Evolutionary conservation across 352 stramenopile species (phyloP).

Genomic region (Plasmopara halstedii): DNA sequence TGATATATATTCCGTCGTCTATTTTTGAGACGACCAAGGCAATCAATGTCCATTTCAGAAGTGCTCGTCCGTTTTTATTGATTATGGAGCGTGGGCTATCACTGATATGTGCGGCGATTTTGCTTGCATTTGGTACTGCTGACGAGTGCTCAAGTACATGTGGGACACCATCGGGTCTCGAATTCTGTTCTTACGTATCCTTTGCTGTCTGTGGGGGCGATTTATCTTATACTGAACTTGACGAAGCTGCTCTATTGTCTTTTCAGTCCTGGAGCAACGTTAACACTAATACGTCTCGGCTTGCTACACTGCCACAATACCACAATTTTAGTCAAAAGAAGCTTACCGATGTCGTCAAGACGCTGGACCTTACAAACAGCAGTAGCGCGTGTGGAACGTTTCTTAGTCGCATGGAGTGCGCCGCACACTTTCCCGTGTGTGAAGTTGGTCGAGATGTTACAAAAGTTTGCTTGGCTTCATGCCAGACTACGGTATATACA

Average conservation of each 20-base stretch:
- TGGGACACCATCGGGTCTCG: slow-evolving; percentile 56
- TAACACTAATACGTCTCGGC: slow-evolving; percentile 32
- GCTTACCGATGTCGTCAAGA: slow-evolving; percentile 30
- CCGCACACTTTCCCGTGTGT: slow-evolving; percentile 69
- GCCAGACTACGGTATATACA: slow-evolving; percentile 45
- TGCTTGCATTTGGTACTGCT: slow-evolving; percentile 5
- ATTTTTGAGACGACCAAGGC: slow-evolving; percentile 1
- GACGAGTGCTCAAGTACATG: slow-evolving; percentile 70
- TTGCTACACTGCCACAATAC: slow-evolving; percentile 49
- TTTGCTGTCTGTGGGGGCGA: slow-evolving; percentile 60
- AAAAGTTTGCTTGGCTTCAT: slow-evolving; percentile 57
- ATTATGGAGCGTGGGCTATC: slow-evolving; percentile 5
- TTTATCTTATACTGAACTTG: slow-evolving; percentile 53
- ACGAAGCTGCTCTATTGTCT: slow-evolving; percentile 27
- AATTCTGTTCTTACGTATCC: slow-evolving; percentile 75
- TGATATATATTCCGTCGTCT: too few species aligned
- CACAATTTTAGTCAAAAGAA: slow-evolving; percentile 22
- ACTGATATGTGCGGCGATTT: slow-evolving; percentile 9
- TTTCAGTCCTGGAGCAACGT: slow-evolving; percentile 38
- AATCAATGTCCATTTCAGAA: slow-evolving; percentile 9
- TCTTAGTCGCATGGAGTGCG: slow-evolving; percentile 56
- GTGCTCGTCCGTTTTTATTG: slow-evolving; percentile 6
- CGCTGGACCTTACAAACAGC: slow-evolving; percentile 53
- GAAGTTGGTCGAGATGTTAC: slow-evolving; percentile 69
- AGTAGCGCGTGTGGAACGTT: slow-evolving; percentile 54